Evolutionary conservation across 208 protist species (phyloP), one percentile per base, ranked within the genome.

Genomic region (Phytomonas sp.): DNA sequence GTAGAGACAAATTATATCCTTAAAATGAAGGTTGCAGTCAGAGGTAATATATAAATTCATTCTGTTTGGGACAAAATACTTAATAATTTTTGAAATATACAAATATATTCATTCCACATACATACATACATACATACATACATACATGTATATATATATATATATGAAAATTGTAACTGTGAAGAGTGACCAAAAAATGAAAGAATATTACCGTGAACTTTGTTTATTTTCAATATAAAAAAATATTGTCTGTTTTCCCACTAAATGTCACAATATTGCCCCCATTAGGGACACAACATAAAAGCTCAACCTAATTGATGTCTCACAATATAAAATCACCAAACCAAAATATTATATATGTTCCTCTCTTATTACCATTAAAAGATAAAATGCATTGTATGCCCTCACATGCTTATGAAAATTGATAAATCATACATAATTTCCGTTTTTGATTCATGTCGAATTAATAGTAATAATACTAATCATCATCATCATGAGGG

Each of bases 51-150:
- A 1, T 9, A 23, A 62, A 61, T 68, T 8, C 15, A 61, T 29
- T 9, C n/a, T 68, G 30, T 59, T 34, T 51, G 9, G 63, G 26
- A 31, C 43, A 62, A 51, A 9, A 62, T 31, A 9, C 63, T 6
- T 60, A 65, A 23, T 65, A 59, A 2, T 46, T 63, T 17, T 68
- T 51, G 62, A 32, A 59, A 68, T 63, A 29, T 2, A 31, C 5
- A 64, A 51, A 68, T 64, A 62, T 68, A 68, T 64, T 20, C 28
- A n/a, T 68, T 59, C 43, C 2, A 9, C 63, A 51, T 67, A 46
- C 23, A 46, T 67, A 53, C 7, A 64, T 33, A 30, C 40, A 43
- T 20, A 26, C 4, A 29, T 31, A 13, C 7, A 64, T 33, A 23
- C n/a, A 32, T 17, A 64, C 5, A 32, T 64, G 20, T 32, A 32